Percentiles rank a stretch among this genome's conserved stretches.
Evolutionary conservation across 2,329 filamentous ascomycete species (phyloP).

Genomic region (Teratosphaeria viscida): DNA sequence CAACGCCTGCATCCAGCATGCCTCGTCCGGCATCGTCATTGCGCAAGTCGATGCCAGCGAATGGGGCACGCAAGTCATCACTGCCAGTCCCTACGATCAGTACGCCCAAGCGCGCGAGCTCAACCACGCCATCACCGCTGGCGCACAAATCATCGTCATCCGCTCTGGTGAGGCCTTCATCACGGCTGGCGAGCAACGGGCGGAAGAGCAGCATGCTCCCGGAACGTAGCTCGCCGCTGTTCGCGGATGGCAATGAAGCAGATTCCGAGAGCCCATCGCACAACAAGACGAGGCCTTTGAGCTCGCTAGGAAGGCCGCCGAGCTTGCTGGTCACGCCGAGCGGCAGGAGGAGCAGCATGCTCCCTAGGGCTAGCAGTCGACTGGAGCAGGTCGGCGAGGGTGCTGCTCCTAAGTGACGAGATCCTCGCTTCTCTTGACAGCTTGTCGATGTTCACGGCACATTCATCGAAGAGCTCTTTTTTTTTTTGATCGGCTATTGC

Average conservation of each 20-base stretch:
- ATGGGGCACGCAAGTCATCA: conserved; percentile 2
- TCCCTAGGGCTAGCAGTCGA: conserved; percentile 6
- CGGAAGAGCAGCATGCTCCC: conserved; percentile 15
- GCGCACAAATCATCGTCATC: conserved; percentile 10
- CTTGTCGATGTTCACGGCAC: background rate
- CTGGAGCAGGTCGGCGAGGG: background rate
- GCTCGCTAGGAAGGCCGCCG: conserved; percentile 2
- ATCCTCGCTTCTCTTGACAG: background rate
- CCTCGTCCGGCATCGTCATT: conserved; percentile 1
- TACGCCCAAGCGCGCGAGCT: conserved; percentile 3
- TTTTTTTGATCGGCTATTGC: background rate
- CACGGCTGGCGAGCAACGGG: conserved; percentile 5
- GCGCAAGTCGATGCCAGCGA: background rate
- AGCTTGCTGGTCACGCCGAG: background rate
- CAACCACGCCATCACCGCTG: conserved; percentile 4
- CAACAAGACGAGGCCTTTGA: conserved; percentile 12
- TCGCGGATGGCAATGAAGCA: conserved; percentile 18
- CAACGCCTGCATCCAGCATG: background rate
- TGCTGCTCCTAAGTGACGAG: background rate
- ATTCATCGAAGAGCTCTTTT: background rate
- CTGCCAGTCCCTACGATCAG: background rate
- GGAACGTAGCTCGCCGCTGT: conserved; percentile 1
- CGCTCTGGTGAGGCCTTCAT: conserved; percentile 6
- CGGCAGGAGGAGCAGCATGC: conserved; percentile 14
- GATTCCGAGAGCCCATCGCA: conserved; percentile 17